These are phyloP conservation scores for Apiotrichum domesticum DNA, from an alignment of 1,284 basidiomycete species.

Conservation along the genomic window DNA sequence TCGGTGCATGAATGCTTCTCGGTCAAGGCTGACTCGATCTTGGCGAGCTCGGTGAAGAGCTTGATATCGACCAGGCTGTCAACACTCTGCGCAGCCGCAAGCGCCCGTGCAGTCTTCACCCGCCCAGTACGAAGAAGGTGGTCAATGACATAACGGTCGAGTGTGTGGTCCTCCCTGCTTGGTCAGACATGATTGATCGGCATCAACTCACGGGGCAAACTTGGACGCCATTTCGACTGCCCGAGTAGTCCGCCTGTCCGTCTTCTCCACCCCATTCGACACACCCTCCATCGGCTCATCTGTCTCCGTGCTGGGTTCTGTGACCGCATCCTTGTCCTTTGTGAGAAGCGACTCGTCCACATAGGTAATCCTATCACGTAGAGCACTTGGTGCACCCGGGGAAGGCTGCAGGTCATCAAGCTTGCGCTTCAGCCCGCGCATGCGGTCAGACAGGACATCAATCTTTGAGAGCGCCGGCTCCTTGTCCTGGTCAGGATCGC, in stretches of 20 bases:
- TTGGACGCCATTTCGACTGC: background rate
- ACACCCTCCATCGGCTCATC: background rate
- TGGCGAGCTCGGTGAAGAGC: conserved; percentile 77
- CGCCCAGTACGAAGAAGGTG: conserved; percentile 64
- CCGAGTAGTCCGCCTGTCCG: background rate
- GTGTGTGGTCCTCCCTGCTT: conserved; percentile 27
- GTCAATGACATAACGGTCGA: conserved; percentile 88
- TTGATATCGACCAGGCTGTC: conserved; percentile 81
- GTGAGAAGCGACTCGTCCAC: conserved; percentile 11
- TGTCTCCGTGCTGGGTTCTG: background rate
- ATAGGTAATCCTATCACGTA: conserved; percentile 14
- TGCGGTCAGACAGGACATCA: conserved; percentile 32
- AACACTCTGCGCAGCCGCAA: conserved; percentile 32
- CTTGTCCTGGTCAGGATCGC: conserved; percentile 15
- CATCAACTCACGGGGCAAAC: background rate
- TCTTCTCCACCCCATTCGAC: background rate
- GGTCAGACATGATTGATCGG: too few species aligned
- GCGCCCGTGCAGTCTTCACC: conserved; percentile 34
- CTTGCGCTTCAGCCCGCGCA: conserved; percentile 47
- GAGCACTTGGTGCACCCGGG: conserved; percentile 1
- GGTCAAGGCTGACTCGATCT: conserved; percentile 72
- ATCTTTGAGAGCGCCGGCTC: conserved; percentile 25
- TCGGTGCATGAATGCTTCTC: conserved; percentile 69
- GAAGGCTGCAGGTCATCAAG: conserved; percentile 25
- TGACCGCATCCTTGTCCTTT: background rate